These are phyloP conservation scores for Zygoascus hellenicus DNA, from an alignment of 1,139 yeast species.

Conservation along the genomic window DNA sequence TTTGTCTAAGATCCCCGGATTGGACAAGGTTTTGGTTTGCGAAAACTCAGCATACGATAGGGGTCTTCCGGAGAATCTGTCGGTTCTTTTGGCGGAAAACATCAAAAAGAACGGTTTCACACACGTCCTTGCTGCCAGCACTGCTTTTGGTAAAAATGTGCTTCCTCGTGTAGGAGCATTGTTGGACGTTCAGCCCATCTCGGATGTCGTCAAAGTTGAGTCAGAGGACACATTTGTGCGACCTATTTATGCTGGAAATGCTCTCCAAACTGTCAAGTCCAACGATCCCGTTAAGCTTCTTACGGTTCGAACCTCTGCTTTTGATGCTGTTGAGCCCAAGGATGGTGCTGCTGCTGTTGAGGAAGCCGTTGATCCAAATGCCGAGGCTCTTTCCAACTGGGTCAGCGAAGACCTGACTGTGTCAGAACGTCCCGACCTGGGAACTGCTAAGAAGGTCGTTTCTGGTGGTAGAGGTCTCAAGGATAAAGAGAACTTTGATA, in stretches of 20 bases:
- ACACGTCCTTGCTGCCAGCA: conserved; percentile 75
- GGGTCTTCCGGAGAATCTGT: conserved; percentile 36
- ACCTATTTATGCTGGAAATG: conserved; percentile 96
- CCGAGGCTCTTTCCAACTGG: conserved; percentile 41
- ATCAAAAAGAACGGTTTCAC: conserved; percentile 43
- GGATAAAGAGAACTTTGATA: conserved; percentile 80
- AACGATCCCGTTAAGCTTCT: conserved; percentile 59
- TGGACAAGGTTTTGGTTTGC: conserved; percentile 37
- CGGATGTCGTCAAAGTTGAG: conserved; percentile 69
- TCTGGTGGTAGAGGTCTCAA: conserved; percentile 95
- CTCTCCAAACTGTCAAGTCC: conserved; percentile 73
- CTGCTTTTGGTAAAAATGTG: conserved; percentile 81
- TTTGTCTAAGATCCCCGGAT: conserved; percentile 35
- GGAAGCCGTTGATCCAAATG: conserved; percentile 39
- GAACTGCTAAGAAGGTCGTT: conserved; percentile 73
- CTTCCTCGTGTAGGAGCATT: conserved; percentile 85
- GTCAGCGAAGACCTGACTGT: conserved; percentile 66
- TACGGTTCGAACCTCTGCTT: conserved; percentile 82
- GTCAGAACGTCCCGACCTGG: conserved; percentile 87
- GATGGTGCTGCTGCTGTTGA: conserved; percentile 46
- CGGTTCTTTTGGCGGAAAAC: conserved; percentile 39
- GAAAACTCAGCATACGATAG: conserved; percentile 36
- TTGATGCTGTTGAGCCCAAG: conserved; percentile 48
- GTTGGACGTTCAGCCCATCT: conserved; percentile 79
- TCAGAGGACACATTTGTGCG: conserved; percentile 71